A percentile compares a stretch with the other conserved stretches of the same genome.
Conservation (phyloP, 2,329 filamentous ascomycete genomes). For the Aspergillus latus region DNA sequence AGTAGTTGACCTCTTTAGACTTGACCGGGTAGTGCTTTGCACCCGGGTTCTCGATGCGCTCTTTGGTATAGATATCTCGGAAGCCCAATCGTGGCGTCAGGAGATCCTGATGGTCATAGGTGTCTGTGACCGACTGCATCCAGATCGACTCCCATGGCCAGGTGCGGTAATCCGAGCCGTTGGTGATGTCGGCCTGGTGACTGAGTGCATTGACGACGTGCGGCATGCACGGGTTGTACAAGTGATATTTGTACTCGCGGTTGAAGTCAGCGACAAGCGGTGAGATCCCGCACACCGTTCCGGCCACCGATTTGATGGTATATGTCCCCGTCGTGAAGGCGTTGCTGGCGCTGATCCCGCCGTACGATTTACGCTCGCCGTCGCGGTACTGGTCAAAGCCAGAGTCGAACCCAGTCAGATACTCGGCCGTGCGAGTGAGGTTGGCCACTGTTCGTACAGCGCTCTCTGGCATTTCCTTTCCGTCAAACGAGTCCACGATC, state of each 20-base stretch:
- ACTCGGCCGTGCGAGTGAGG: conserved; percentile 31
- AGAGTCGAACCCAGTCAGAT: conserved; percentile 28
- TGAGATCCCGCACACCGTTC: conserved; percentile 45
- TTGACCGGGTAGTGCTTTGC: conserved; percentile 30
- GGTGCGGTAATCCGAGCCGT: conserved; percentile 27
- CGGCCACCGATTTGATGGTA: conserved; percentile 47
- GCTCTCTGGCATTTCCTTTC: conserved; percentile 36
- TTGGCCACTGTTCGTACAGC: conserved; percentile 27
- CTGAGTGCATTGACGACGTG: conserved; percentile 33
- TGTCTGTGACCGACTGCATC: conserved; percentile 36
- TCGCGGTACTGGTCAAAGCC: conserved; percentile 28
- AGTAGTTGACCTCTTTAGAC: conserved; percentile 33
- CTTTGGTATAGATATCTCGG: conserved; percentile 28
- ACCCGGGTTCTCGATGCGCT: conserved; percentile 24
- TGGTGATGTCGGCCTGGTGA: conserved; percentile 24
- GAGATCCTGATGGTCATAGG: conserved; percentile 32
- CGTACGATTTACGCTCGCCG: conserved; percentile 29
- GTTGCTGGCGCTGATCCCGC: conserved; percentile 45
- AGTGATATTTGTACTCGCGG: conserved; percentile 42
- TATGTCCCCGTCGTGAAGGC: conserved; percentile 47
- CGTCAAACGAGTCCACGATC: conserved; percentile 40
- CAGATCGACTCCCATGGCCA: conserved; percentile 37
- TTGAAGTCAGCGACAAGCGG: conserved; percentile 48
- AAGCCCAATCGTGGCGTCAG: conserved; percentile 31
- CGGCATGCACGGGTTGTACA: conserved; percentile 49